phyloP scores from a whole-genome alignment of 2,329 filamentous ascomycete species.

The Aureobasidium sp. region DNA sequence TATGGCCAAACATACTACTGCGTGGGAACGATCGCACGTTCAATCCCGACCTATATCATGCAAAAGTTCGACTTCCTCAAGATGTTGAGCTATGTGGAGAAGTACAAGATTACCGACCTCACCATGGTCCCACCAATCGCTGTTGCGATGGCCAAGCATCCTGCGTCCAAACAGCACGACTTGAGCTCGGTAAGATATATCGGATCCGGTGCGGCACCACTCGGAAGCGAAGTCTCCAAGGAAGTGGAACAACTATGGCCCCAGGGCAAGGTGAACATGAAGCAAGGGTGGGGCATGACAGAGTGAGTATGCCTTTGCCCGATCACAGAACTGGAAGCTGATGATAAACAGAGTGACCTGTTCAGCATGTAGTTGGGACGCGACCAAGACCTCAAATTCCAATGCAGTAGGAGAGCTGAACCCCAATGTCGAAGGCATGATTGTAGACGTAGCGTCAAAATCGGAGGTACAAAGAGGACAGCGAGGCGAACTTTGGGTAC shows the following conservation, averaged over 20 bases:
- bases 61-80: constrained; percentile 66
- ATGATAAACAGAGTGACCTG: constrained; percentile 51
- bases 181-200: constrained; percentile 57
- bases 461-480: constrained; percentile 43
- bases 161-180: constrained; percentile 58
- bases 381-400: constrained; percentile 38
- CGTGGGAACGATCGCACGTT: constrained; percentile 49
- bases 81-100: constrained; percentile 62
- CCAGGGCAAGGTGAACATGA: constrained; percentile 43
- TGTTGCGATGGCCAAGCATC: constrained; percentile 65
- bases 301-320: constrained; percentile 42
- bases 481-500: constrained; percentile 65
- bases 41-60: constrained; percentile 72
- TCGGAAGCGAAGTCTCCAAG: constrained; percentile 34
- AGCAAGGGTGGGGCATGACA: constrained; percentile 85
- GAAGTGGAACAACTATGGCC: constrained; percentile 55
- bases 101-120: constrained; percentile 61
- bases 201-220: constrained; percentile 62
- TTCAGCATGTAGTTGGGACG: constrained; percentile 59
- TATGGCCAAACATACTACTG: constrained; percentile 61
- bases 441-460: constrained; percentile 54
- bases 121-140: constrained; percentile 68
- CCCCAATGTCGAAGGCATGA: constrained; percentile 61
- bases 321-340: background rate
- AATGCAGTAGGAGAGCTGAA: constrained; percentile 59